Percentiles rank a stretch among this genome's conserved stretches.
Conservation (phyloP, 2,329 filamentous ascomycete genomes). For the Calonectria henricotiae region DNA sequence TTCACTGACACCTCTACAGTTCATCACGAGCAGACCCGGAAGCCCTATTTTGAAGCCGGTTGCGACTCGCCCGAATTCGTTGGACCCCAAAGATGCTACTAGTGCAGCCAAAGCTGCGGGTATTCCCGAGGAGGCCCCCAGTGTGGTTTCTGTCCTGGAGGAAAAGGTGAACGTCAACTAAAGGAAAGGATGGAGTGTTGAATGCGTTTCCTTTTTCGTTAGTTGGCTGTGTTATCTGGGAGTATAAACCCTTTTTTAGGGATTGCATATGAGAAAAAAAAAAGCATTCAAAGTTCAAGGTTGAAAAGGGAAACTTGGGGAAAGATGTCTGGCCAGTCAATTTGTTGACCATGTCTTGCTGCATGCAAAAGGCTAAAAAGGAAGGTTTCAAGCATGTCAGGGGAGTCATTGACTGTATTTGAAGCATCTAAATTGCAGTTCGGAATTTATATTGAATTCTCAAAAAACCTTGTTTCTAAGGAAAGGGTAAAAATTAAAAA, state of each 20-base stretch:
- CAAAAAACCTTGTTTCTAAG: too few species aligned
- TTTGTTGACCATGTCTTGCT: not conserved
- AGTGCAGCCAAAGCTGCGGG: not conserved
- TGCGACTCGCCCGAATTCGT: not conserved
- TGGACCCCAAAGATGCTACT: not conserved
- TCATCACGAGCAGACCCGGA: slow-evolving; percentile 19
- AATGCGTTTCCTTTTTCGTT: not conserved
- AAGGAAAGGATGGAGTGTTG: not conserved
- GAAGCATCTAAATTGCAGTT: not conserved
- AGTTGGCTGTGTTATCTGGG: slow-evolving; percentile 2
- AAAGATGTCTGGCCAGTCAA: slow-evolving; percentile 10
- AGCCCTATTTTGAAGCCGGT: slow-evolving; percentile 10
- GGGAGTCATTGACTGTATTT: not conserved
- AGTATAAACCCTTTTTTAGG: not conserved
- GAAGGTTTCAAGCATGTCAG: not conserved
- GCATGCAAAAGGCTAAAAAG: slow-evolving; percentile 5
- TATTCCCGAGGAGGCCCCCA: not conserved
- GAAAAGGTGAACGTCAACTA: slow-evolving; percentile 19
- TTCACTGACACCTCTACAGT: not conserved
- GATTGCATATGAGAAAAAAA: not conserved
- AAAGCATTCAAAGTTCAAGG: slow-evolving; percentile 5
- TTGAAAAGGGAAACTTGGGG: not conserved
- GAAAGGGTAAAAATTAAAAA: too few species aligned
- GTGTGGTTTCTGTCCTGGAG: slow-evolving; percentile 3
- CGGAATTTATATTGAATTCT: too few species aligned